Base-by-base conservation (phyloP, 1,284 basidiomycete species). In the Cryptococcus maquisensis region DNA sequence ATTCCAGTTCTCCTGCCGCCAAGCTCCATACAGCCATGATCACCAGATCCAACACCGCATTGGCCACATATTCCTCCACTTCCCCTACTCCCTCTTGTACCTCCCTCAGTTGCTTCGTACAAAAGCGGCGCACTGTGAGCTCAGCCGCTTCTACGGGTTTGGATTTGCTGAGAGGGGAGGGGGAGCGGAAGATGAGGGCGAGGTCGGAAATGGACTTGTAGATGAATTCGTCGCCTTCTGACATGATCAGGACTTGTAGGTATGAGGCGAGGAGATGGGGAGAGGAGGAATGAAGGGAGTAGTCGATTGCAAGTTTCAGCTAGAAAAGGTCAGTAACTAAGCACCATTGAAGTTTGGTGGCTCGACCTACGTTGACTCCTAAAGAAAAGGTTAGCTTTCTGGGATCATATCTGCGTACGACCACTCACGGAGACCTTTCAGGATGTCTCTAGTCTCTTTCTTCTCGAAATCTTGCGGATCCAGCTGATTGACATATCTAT, bases 231-330 rank as follows among this genome's bases (percentile, higher is more conserved):
- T 76, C 74, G 45, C 75, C 74, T 61, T 77, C 75, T 5, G 73
- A 75, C 75, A 77, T 77, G 64, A 77, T 75, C 16, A 77, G 66
- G 20, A 77, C 73, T 62, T 77, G 75, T 32, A 77, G 67, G 56
- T 77, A 77, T 2, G 69, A 72, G 0, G 72, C 69, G 20, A 77
- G 68, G n/a, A 77, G 66, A 23, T 58, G 50, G 1, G 71, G 63
- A 21, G 67, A 62, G 37, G 61, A 62, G 1, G 66, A 55, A 3
- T 74, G 71, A 2, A 73, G 62, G 32, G 75, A 68, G 47, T 75
- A 66, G 55, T 77, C 75, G 49, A 77, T 77, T 0, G 75, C 75
- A 18, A 77, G 62, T 60, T 77, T 77, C 50, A 77, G 69, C 75
- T 76, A 16, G 5, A 49, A 18, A 37, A 45, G 36, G 42, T 36